These are phyloP conservation scores for Plantago elongata DNA, from an alignment of 257 asterid genomes.

Conservation along the genomic window DNA sequence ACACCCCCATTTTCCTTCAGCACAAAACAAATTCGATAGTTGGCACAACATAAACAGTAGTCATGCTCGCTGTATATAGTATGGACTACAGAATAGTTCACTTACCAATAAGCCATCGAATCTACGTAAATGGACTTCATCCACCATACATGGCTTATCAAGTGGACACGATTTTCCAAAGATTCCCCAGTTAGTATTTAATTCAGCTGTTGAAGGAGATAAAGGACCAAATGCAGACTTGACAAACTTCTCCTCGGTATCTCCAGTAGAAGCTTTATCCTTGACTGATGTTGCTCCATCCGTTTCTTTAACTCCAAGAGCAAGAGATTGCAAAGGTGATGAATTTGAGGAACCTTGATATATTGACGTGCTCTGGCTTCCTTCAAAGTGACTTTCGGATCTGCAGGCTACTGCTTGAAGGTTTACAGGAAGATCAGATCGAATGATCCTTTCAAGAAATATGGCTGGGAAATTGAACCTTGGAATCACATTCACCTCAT, in stretches of 20 bases:
- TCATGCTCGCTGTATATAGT: neutral
- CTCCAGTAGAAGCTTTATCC: conserved; percentile 31
- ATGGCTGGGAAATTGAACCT: conserved; percentile 91
- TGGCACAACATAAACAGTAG: conserved; percentile 11
- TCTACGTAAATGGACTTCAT: conserved; percentile 96
- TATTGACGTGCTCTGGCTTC: conserved; percentile 35
- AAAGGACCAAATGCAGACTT: conserved; percentile 62
- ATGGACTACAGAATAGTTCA: conserved; percentile 15
- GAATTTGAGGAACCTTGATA: conserved; percentile 23
- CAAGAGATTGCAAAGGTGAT: conserved; percentile 29
- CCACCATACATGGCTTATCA: conserved; percentile 76
- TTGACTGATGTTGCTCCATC: conserved; percentile 30
- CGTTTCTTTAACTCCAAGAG: conserved; percentile 28
- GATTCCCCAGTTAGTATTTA: conserved; percentile 68
- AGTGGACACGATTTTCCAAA: conserved; percentile 70
- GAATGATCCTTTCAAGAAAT: conserved; percentile 84
- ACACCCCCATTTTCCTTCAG: conserved; percentile 96
- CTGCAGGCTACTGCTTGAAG: conserved; percentile 83
- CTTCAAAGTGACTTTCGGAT: conserved; percentile 69
- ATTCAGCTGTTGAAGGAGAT: conserved; percentile 58
- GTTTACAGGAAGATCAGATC: conserved; percentile 94
- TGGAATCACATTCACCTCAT: conserved; percentile 87
- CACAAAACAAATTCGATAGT: conserved; percentile 28
- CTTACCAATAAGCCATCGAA: conserved; percentile 92
- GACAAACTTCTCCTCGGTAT: conserved; percentile 36